Conservation (phyloP, 345 rosid genomes). For the Salix arbutifolia region DNA sequence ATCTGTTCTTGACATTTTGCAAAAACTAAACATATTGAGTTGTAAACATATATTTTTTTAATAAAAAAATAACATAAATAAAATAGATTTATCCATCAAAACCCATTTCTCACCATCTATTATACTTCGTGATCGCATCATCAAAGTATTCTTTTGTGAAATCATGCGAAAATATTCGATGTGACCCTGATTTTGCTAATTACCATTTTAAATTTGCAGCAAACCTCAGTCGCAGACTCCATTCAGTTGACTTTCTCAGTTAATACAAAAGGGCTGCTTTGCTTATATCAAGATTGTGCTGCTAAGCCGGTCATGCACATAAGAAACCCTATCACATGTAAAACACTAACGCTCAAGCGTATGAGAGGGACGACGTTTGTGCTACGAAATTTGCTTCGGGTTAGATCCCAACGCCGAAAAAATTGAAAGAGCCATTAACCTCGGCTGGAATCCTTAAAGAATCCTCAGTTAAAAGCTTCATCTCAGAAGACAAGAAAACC, state of each 20-base stretch:
- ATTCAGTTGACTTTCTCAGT: not conserved
- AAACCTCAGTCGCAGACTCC: not conserved
- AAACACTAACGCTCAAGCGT: no score
- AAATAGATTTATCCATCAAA: no score
- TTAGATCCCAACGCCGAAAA: not conserved
- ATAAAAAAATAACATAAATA: no score
- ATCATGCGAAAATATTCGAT: no score
- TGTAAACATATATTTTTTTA: no score
- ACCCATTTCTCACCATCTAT: no score
- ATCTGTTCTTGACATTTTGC: no score
- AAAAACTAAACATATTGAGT: no score
- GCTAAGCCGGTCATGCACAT: not conserved
- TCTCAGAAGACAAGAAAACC: not conserved
- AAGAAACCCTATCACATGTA: no score
- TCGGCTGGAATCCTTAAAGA: not conserved
- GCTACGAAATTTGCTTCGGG: not conserved
- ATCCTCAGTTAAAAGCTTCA: not conserved
- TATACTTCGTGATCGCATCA: no score
- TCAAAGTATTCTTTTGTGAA: no score
- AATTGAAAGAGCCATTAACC: not conserved
- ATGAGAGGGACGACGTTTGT: not conserved
- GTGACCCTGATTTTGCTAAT: no score
- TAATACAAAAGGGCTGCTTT: not conserved
- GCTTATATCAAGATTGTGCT: not conserved
- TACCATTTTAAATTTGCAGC: not conserved